phyloP scores from a whole-genome alignment of 164 flowering plant species.

The Tinospora cordifolia region DNA sequence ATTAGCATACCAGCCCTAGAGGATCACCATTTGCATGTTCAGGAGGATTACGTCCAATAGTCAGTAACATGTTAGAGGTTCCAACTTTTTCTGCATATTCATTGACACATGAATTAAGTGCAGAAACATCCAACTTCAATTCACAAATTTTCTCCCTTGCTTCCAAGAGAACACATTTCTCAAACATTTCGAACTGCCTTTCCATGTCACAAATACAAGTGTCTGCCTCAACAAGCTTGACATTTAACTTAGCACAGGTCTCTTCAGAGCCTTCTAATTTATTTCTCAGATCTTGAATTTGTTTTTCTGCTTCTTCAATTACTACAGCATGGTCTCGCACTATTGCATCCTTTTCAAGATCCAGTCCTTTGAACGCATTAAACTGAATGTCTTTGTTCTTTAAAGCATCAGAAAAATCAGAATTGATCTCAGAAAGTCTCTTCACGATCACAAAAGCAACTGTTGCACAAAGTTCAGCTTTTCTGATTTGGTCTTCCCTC shows the following conservation, averaged over 20 bases:
- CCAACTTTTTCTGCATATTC: conserved; percentile 22
- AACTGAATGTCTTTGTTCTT: conserved; percentile 35
- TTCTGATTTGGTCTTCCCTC: conserved; percentile 33
- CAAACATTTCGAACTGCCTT: conserved; percentile 37
- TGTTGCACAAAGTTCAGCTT: conserved; percentile 53
- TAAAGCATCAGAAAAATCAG: conserved; percentile 22
- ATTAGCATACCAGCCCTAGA: conserved; percentile 40
- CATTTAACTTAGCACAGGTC: conserved; percentile 23
- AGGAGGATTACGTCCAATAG: conserved; percentile 12
- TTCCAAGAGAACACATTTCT: conserved; percentile 31
- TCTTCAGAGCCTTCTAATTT: conserved; percentile 31
- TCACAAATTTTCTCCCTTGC: conserved; percentile 47
- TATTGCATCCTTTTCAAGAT: conserved; percentile 34
- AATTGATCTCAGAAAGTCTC: conserved; percentile 48
- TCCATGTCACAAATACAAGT: conserved; percentile 29
- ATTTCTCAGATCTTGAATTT: conserved; percentile 27
- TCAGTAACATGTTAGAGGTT: conserved; percentile 17
- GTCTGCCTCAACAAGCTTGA: conserved; percentile 38
- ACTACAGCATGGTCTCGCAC: conserved; percentile 30
- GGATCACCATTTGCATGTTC: conserved; percentile 10
- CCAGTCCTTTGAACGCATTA: conserved; percentile 28
- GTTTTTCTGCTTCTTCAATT: conserved; percentile 37
- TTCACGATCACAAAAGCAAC: conserved; percentile 67
- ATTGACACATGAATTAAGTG: conserved; percentile 44
- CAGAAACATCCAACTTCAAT: conserved; percentile 49